Evolutionary conservation across 257 asterid species (phyloP).

Genomic region (Penstemon davidsonii): DNA sequence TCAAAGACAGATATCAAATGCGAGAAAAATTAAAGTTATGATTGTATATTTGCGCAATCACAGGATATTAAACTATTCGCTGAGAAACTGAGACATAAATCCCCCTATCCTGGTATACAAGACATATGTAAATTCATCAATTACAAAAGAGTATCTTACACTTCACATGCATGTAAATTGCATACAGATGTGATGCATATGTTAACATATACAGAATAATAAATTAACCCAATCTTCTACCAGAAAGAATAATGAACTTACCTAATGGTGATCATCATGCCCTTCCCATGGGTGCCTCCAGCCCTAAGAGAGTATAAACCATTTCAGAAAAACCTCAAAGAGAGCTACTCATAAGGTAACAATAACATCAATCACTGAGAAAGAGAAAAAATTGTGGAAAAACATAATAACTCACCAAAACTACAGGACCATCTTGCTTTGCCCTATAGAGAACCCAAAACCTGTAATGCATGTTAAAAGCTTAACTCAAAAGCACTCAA

Average conservation of each 20-base stretch:
- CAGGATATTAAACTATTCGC: too few species aligned
- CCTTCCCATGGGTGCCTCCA: slow-evolving; percentile 99
- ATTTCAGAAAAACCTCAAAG: slow-evolving; percentile 25
- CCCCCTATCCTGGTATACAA: too few species aligned
- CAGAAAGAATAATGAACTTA: slow-evolving; percentile 23
- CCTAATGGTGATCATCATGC: slow-evolving; percentile 85
- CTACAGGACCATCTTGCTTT: slow-evolving; percentile 90
- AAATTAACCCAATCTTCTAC: neutral
- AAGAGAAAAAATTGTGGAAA: neutral
- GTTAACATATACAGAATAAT: neutral
- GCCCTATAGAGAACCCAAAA: slow-evolving; percentile 90
- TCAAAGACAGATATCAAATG: too few species aligned
- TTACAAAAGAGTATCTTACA: neutral
- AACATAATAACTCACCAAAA: slow-evolving; percentile 56
- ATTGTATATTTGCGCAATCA: too few species aligned
- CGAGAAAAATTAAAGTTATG: too few species aligned
- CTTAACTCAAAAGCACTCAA: slow-evolving; percentile 9
- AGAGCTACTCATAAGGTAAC: slow-evolving; percentile 26
- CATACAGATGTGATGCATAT: slow-evolving; percentile 4
- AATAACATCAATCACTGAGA: slow-evolving; percentile 1
- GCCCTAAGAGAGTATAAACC: slow-evolving; percentile 52
- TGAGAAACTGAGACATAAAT: too few species aligned
- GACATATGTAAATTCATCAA: too few species aligned
- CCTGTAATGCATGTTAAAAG: slow-evolving; percentile 43
- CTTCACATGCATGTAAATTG: neutral